Base-by-base conservation (phyloP, 495 filamentous ascomycete species). In the Trichocladium antarcticum region DNA sequence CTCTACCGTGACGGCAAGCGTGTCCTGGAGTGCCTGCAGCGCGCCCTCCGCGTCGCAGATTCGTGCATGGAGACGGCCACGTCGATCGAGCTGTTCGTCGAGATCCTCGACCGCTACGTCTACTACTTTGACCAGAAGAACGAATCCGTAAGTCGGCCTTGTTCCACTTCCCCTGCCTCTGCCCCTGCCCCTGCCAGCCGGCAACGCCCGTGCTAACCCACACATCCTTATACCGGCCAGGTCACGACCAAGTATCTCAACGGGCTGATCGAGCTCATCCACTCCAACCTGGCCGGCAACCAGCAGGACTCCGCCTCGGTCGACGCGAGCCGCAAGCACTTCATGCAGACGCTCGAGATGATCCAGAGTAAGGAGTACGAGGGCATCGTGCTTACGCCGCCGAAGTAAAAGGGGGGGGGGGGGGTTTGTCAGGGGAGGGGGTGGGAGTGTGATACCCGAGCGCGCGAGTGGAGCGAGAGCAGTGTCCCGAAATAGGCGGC, bases 111-210 rank as follows among this genome's bases (percentile, higher is more conserved):
- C 61, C 79, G 92, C 62, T 98, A 97, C 68, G 92, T 97, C 43
- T 98, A 98, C 65, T 97, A 96, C 67, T 98, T 95, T 68, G 92
- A 98, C 67, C 88, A 97, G 59, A 88, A 94, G 68, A 98, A 98
- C 67, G 92, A 98, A 68, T 90, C 87, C 38, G 90, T 87, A 69
- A 67, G 82, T 65, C 29, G 4, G n/a, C n/a, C n/a, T n/a, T n/a
- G n/a, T n/a, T n/a, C n/a, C n/a, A n/a, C n/a, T n/a, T n/a, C n/a
- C n/a, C n/a, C n/a, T n/a, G n/a, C n/a, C n/a, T n/a, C n/a, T n/a
- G n/a, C n/a, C n/a, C n/a, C n/a, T n/a, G n/a, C n/a, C n/a, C n/a
- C n/a, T n/a, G n/a, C n/a, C n/a, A n/a, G n/a, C n/a, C n/a, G n/a
- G n/a, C n/a, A n/a, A n/a, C n/a, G n/a, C n/a, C n/a, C 29, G 6